These are phyloP conservation scores for Backusella circina DNA, from an alignment of 192 early-diverging fungal species.

Conservation along the genomic window DNA sequence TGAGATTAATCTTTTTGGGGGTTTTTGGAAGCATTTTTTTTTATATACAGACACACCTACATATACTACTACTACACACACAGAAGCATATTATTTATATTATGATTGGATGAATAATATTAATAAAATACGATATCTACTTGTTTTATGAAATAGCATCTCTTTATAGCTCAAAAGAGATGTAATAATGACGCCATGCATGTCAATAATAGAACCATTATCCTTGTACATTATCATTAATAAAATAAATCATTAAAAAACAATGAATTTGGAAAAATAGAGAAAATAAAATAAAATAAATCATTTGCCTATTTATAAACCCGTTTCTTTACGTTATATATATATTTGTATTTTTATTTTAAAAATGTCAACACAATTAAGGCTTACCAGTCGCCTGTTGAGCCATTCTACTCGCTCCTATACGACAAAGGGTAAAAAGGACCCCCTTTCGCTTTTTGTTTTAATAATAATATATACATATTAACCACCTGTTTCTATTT, in stretches of 20 bases:
- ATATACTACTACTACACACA: not conserved
- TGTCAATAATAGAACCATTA: not conserved
- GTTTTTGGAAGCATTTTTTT: not conserved
- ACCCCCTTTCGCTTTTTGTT: too few species aligned
- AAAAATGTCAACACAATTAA: slow-evolving; percentile 13
- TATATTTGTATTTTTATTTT: not conserved
- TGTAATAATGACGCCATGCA: not conserved
- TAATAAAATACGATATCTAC: not conserved
- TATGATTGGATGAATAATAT: not conserved
- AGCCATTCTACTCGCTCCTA: not conserved
- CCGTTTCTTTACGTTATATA: not conserved
- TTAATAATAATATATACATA: not conserved
- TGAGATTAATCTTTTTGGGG: not conserved
- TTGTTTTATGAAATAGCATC: not conserved
- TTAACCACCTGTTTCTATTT: not conserved
- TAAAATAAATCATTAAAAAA: too few species aligned
- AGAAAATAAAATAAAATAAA: not conserved
- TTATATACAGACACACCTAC: not conserved
- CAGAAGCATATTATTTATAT: not conserved
- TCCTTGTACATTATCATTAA: not conserved
- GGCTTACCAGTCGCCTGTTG: slow-evolving; percentile 1
- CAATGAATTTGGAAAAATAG: too few species aligned
- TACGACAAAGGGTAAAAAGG: slow-evolving; percentile 10
- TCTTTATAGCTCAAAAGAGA: not conserved
- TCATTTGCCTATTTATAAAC: too few species aligned